Base-by-base conservation (phyloP, 176 grass and related monocot genomes). In the Pontederia paniculata region DNA sequence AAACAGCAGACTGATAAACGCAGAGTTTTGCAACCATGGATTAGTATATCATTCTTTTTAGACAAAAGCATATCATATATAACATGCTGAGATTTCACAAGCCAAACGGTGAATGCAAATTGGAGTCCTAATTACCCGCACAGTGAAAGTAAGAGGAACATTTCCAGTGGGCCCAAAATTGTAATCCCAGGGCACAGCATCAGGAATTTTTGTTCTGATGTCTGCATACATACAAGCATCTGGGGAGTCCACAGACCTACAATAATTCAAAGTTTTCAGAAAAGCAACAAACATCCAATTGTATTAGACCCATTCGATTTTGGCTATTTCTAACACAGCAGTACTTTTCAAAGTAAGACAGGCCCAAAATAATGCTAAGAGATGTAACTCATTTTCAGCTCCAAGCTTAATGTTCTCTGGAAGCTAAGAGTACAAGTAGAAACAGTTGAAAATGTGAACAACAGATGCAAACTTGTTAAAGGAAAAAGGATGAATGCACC, bases 201-300 rank as follows among this genome's bases (percentile, higher is more conserved):
- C 94, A 17, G 94, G 94, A 68, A 98, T 93, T 82, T 87, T 98
- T 18, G 94, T 98, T 82, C 87, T 91, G 70, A 98, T 98, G 77
- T 91, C 87, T 52, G 93, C 83, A 70, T 91, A 88, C 23, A 88
- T 57, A 42, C 93, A 98, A 71, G 78, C 72, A 74, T 91, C 87
- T 48, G 70, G 58, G 14, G 83, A 97, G 19, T 76, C 91, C 67
- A 97, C 80, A 7, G 83, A 90, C 46, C 91, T 97, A 67, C 21
- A 31, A 21, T 42, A 4, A 44, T 16, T 17, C 48, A 50, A 6
- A 50, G 48, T 15, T 50, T 50, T 50, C 12, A 50, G 15, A 50
- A 17, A 50, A 50, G 48, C 9, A 50, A 13, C 48, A 50, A 50
- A 50, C 28, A 2, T 5, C 28, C 28, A 37, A 37, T 1, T 5